Evolutionary conservation across 768 basidiomycete genomes (phyloP), one percentile per base, ranked within the genome.

Genomic region (Suillus tomentosus): DNA sequence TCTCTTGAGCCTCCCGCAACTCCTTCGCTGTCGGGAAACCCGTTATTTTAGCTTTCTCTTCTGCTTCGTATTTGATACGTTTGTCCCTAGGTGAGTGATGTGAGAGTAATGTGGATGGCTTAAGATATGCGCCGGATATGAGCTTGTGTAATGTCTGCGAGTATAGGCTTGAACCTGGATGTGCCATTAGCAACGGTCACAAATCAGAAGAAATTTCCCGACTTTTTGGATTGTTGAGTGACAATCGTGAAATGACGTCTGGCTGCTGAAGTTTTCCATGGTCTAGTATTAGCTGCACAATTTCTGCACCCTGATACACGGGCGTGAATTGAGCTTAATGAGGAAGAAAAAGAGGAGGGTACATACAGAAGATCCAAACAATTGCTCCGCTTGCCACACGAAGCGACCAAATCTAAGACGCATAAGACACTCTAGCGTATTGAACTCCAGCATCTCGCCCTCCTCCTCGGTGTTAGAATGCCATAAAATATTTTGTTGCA

Each of bases 401-500:
- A 91, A 95, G 64, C 84, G 84, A 31, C 95, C 95, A 74, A 94
- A 96, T 67, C 95, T 79, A 73, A 94, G 70, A 62, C 95, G 81
- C 77, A 87, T 79, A 42, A 97, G 80, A 73, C 95, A 95, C 72
- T 95, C 94, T 61, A 90, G 85, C 15, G 87, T 78, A 70, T 95
- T 94, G 66, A 96, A 80, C 73, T 97, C 95, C 56, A 92, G 81
- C 63, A 91, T 84, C 66, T 90, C 91, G 6, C 85, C 86, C 48
- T 87, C 89, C n/a, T 87, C 86, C 10, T 88, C 87, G 6, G 83
- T 83, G 45, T 84, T 83, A 10, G 89, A 85, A 72, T 95, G 92
- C 92, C 94, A 95, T 51, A 96, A 80, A 51, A 97, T 76, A 76
- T 97, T 95, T 73, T 98, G 96, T 73, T 98, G 96, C 19, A 96